phyloP scores from a whole-genome alignment of 371 early-diverging fungal species.

The Synchytrium microbalum region DNA sequence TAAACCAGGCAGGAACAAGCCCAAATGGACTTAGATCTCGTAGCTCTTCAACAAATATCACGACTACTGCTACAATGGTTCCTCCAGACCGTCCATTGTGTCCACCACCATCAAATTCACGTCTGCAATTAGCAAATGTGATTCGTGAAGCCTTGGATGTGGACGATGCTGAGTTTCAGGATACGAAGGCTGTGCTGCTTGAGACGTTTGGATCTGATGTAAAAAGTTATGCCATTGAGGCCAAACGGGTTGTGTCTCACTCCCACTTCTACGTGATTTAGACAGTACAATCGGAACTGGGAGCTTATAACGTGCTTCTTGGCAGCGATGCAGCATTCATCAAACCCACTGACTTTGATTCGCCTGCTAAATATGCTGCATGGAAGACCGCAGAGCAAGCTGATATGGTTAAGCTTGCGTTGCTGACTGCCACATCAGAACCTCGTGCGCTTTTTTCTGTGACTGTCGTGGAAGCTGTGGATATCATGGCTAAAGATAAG shows the following conservation, averaged over 20 bases:
- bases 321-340: neutral
- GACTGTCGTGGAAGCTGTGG: constrained; percentile 16
- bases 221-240: too few species aligned
- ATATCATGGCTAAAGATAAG: constrained; percentile 27
- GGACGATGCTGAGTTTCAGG: neutral
- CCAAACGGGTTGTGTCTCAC: too few species aligned
- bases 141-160: neutral
- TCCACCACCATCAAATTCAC: neutral
- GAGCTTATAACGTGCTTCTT: neutral
- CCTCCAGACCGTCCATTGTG: neutral
- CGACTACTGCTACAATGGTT: neutral
- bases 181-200: neutral
- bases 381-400: neutral
- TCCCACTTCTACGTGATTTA: neutral
- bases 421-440: neutral
- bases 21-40: neutral
- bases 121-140: neutral
- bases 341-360: neutral
- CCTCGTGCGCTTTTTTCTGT: constrained; percentile 4
- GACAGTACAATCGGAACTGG: neutral
- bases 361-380: neutral
- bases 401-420: neutral
- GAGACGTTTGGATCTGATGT: neutral
- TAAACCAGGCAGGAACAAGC: neutral
- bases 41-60: neutral